phyloP scores from a whole-genome alignment of 495 filamentous ascomycete species.

The Aspergillus incahuasiensis region DNA sequence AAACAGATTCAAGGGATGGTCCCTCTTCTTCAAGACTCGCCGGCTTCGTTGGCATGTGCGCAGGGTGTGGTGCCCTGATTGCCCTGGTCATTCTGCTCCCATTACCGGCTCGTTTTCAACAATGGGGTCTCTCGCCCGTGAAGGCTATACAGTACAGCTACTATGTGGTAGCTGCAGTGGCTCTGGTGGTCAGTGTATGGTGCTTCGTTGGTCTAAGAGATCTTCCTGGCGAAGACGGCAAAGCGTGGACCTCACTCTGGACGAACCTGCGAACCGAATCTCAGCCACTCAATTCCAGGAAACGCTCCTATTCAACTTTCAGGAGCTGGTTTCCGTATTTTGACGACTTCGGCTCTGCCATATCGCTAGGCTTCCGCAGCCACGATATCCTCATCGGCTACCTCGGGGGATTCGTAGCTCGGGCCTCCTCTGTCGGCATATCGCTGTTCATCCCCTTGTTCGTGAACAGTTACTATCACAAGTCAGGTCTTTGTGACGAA shows the following conservation, averaged over 20 bases:
- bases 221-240: slow-evolving; percentile 71
- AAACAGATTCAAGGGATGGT: slow-evolving; percentile 9
- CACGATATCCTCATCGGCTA: slow-evolving; percentile 80
- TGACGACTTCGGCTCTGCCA: slow-evolving; percentile 53
- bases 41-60: slow-evolving; percentile 86
- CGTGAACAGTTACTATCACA: slow-evolving; percentile 83
- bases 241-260: slow-evolving; percentile 55
- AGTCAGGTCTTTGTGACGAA: slow-evolving; percentile 69
- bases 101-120: slow-evolving; percentile 71
- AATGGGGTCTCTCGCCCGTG: slow-evolving; percentile 58
- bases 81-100: slow-evolving; percentile 79
- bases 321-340: slow-evolving; percentile 27
- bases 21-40: slow-evolving; percentile 62
- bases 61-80: slow-evolving; percentile 85
- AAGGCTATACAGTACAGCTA: slow-evolving; percentile 74
- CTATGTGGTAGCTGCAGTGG: slow-evolving; percentile 73
- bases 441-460: slow-evolving; percentile 90
- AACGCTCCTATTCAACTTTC: slow-evolving; percentile 4
- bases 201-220: slow-evolving; percentile 78
- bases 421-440: slow-evolving; percentile 92
- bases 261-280: slow-evolving; percentile 6
- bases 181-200: slow-evolving; percentile 63
- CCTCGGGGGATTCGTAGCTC: slow-evolving; percentile 88
- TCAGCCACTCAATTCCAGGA: not conserved
- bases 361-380: slow-evolving; percentile 69